Evolutionary conservation across 768 basidiomycete species (phyloP).

Genomic region (Tylopilus rubrobrunneus): DNA sequence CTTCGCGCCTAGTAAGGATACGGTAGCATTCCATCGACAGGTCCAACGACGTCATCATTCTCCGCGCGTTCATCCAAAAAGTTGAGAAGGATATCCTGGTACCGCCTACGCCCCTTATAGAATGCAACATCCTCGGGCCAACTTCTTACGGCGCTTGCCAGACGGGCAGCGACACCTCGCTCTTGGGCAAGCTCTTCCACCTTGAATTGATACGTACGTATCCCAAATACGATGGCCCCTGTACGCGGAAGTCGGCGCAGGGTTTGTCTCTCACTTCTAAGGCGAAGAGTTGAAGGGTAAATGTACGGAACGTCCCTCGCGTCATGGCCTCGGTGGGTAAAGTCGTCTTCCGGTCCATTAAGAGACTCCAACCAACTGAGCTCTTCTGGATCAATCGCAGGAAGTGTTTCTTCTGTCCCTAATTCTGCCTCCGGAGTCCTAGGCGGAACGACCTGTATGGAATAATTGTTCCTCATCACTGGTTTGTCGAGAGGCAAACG

Average conservation of each 20-base stretch:
- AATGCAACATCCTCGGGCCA: slow-evolving; percentile 62
- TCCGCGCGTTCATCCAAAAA: slow-evolving; percentile 26
- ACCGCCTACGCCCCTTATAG: slow-evolving; percentile 25
- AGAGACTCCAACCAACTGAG: slow-evolving; percentile 58
- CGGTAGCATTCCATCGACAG: slow-evolving; percentile 12
- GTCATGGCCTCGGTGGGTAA: slow-evolving; percentile 23
- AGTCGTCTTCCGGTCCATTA: slow-evolving; percentile 53
- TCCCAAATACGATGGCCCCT: slow-evolving; percentile 69
- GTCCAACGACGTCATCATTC: slow-evolving; percentile 14
- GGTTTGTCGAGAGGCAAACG: slow-evolving; percentile 66
- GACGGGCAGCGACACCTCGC: slow-evolving; percentile 55
- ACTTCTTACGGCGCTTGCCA: slow-evolving; percentile 62
- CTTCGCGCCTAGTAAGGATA: slow-evolving; percentile 16
- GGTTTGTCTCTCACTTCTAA: slow-evolving; percentile 70
- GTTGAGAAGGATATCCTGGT: slow-evolving; percentile 20
- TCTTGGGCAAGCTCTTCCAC: slow-evolving; percentile 52
- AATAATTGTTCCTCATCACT: slow-evolving; percentile 70
- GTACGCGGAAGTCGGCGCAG: slow-evolving; percentile 59
- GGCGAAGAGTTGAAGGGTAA: slow-evolving; percentile 44
- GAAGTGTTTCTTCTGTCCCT: slow-evolving; percentile 11
- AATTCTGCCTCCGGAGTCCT: not conserved
- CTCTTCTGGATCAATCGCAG: slow-evolving; percentile 57
- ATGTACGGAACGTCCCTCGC: slow-evolving; percentile 9
- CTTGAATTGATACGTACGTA: slow-evolving; percentile 62
- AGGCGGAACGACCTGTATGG: slow-evolving; percentile 36